Percentiles rank a stretch among this genome's conserved stretches.
These are phyloP conservation scores for Globisporangium parvum DNA, from an alignment of 352 stramenopile genomes.

Conservation along the genomic window DNA sequence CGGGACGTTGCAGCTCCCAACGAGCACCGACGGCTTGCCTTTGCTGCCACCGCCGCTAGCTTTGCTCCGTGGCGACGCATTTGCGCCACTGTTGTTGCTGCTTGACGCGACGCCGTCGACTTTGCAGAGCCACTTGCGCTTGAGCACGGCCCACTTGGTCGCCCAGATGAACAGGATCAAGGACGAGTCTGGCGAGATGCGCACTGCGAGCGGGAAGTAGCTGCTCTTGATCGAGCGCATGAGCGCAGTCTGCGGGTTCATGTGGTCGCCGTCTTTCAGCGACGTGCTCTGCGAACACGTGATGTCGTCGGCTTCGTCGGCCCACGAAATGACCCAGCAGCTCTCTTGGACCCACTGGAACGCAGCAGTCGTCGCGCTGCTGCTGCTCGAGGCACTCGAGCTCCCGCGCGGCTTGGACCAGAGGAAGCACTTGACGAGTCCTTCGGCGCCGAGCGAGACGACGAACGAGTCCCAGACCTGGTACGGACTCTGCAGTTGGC, in stretches of 20 bases:
- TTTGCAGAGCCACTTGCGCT: slow-evolving; percentile 76
- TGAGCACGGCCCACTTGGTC: slow-evolving; percentile 65
- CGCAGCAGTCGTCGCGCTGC: slow-evolving; percentile 8
- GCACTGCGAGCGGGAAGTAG: slow-evolving; percentile 59
- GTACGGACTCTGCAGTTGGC: too few species aligned
- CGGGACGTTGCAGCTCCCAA: slow-evolving; percentile 52
- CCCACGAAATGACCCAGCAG: slow-evolving; percentile 83
- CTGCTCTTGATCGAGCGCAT: slow-evolving; percentile 80
- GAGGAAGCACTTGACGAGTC: slow-evolving; percentile 73
- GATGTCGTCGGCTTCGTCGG: slow-evolving; percentile 75
- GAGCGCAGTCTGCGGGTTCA: slow-evolving; percentile 72
- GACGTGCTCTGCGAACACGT: slow-evolving; percentile 81
- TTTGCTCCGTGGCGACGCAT: slow-evolving; percentile 15
- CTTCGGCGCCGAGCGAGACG: slow-evolving; percentile 68
- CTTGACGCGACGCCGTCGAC: slow-evolving; percentile 15
- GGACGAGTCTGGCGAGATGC: slow-evolving; percentile 52
- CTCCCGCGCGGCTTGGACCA: slow-evolving; percentile 64
- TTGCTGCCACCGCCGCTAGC: slow-evolving; percentile 12
- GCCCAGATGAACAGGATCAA: slow-evolving; percentile 76
- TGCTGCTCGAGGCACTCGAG: slow-evolving; percentile 6
- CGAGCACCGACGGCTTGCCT: slow-evolving; percentile 22
- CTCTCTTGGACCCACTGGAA: slow-evolving; percentile 74
- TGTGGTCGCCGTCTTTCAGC: slow-evolving; percentile 73
- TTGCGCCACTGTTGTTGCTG: slow-evolving; percentile 8
- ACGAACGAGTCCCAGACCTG: slow-evolving; percentile 66